Base-by-base conservation (phyloP, 176 grass and related monocot genomes). In the Echinochloa phyllopogon region DNA sequence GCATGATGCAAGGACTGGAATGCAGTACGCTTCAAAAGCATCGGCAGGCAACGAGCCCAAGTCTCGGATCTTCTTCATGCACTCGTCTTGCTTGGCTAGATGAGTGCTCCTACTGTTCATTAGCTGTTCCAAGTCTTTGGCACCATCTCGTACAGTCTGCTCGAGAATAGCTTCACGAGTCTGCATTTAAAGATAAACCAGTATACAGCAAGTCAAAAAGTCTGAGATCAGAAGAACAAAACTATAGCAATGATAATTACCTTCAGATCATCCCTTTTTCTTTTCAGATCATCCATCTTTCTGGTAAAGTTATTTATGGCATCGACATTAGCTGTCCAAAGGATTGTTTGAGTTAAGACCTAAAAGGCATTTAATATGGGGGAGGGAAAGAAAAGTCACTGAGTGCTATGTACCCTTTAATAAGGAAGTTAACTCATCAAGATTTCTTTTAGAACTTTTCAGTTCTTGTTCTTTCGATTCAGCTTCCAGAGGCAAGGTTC, bases 31-130 rank as follows among this genome's bases (percentile, higher is more conserved):
- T 78, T 99, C 96, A 87, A 96, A 99, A 86, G 93, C 93, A 88
- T 96, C 89, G 73, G 93, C 89, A 76, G 96, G 96, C 87, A 99
- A 89, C 10, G 93, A 96, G 43, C 96, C 96, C 78, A 99, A 78
- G 70, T 99, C 96, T 79, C 96, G 86, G 44, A 99, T 99, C 80
- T 99, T 99, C 86, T 94, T 99, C 93, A 88, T 89, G 82, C 91
- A 96, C 21, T 99, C 96, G 38, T 99, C 96, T 86, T 99, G 96
- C 66, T 96, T 99, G 10, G 94, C 80, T 58, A 96, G 75, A 90
- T 96, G 84, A 24, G 70, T 86, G 63, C 72, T 99, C 81, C 96
- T 91, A 60, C 80, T 95, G 79, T 82, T 92, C 87, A 99, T 89
- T 63, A 94, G 88, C 72, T 93, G 96, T 80, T 99, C 96, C 58